A percentile compares a stretch with the other conserved stretches of the same genome.
Conservation (phyloP, 306 rosid species). For the Castanopsis chinensis region DNA sequence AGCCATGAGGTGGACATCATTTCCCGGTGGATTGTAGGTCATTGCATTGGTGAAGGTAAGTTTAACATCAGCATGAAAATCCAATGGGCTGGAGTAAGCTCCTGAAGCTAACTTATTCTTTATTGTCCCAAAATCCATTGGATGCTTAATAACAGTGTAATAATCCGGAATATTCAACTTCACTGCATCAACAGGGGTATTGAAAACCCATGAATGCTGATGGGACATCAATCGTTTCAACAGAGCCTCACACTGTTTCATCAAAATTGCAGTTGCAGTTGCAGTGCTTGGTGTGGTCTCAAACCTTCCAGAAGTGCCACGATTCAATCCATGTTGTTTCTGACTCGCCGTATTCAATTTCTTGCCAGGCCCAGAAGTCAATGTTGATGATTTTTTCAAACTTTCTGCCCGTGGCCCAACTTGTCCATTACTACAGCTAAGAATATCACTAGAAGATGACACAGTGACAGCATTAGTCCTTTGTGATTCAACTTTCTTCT, state of each 20-base stretch:
- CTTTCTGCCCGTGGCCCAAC: constrained; percentile 39
- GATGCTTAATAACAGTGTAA: constrained; percentile 62
- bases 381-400: constrained; percentile 28
- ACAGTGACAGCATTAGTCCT: constrained; percentile 49
- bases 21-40: constrained; percentile 82
- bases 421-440: constrained; percentile 60
- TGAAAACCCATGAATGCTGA: constrained; percentile 66
- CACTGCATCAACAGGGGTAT: constrained; percentile 69
- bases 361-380: constrained; percentile 35
- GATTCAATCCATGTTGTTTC: constrained; percentile 51
- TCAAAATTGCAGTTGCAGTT: constrained; percentile 45
- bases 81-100: constrained; percentile 45
- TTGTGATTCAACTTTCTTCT: constrained; percentile 60
- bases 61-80: constrained; percentile 64
- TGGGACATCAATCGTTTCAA: constrained; percentile 63
- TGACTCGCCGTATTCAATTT: constrained; percentile 25
- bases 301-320: constrained; percentile 51
- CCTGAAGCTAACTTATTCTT: constrained; percentile 56
- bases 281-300: constrained; percentile 42
- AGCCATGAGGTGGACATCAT: constrained; percentile 67
- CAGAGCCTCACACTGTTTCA: constrained; percentile 69
- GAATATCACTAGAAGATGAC: constrained; percentile 76
- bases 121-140: constrained; percentile 85
- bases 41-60: constrained; percentile 77
- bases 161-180: constrained; percentile 79